Percentiles rank a stretch among this genome's conserved stretches.
phyloP scores from a whole-genome alignment of 192 early-diverging fungal genomes.

The Haplosporangium gracile region DNA sequence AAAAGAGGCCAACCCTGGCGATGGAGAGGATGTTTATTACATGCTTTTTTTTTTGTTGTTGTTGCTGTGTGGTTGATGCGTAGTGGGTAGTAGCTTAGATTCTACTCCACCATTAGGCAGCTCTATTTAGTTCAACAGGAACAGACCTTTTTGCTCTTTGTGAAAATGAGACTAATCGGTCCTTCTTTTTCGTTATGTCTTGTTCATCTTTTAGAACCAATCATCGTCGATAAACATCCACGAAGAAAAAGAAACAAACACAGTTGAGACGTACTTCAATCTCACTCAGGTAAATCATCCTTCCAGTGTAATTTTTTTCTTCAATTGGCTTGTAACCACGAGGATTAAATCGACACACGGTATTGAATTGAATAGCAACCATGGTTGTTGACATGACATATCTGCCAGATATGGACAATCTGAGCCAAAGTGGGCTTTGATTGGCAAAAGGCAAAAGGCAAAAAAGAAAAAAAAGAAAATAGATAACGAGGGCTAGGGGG shows the following conservation, averaged over 20 bases:
- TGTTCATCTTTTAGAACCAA: not conserved
- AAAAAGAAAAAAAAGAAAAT: too few species aligned
- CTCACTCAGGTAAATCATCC: not conserved
- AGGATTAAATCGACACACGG: constrained; percentile 4
- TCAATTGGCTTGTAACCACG: not conserved
- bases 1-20: not conserved
- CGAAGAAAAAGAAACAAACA: not conserved
- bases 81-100: not conserved
- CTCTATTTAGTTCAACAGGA: not conserved
- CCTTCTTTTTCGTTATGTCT: not conserved
- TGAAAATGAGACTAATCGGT: not conserved
- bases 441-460: not conserved
- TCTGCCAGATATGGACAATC: not conserved
- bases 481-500: not conserved
- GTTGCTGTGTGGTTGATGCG: not conserved
- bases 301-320: not conserved
- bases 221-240: not conserved
- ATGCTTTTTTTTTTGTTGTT: not conserved
- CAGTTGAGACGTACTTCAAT: too few species aligned
- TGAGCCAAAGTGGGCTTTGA: not conserved
- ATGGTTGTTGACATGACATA: not conserved
- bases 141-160: not conserved
- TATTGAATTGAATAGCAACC: not conserved
- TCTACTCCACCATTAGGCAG: not conserved
- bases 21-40: not conserved